Percentiles rank a stretch among this genome's conserved stretches.
Conservation (phyloP, 257 asterid genomes). For the Jacaranda mimosifolia region DNA sequence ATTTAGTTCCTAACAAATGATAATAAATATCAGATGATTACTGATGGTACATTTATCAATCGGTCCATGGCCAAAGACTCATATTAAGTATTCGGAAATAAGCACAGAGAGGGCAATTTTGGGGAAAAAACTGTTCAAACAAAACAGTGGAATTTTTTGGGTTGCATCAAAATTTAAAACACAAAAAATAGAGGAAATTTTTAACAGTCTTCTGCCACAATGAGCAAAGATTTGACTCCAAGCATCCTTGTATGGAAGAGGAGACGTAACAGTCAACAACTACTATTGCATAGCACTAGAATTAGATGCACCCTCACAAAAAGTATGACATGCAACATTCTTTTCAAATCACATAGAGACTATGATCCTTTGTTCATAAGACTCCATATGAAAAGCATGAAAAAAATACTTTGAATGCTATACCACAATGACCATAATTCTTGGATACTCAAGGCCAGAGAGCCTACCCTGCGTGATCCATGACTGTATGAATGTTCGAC, state of each 20-base stretch:
- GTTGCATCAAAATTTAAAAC: not conserved
- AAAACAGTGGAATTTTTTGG: not conserved
- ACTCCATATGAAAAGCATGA: not conserved
- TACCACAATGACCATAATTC: not conserved
- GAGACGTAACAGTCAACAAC: not conserved
- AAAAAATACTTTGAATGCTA: conserved; percentile 6
- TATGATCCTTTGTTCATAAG: too few relatives aligned
- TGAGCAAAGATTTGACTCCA: conserved; percentile 2
- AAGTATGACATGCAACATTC: not conserved
- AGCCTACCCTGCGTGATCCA: conserved; percentile 90
- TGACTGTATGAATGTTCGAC: conserved; percentile 89
- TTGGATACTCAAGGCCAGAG: conserved; percentile 9
- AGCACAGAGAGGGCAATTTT: too few relatives aligned
- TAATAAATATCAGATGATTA: too few relatives aligned
- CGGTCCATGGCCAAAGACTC: too few relatives aligned
- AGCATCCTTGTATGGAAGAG: not conserved
- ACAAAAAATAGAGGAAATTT: not conserved
- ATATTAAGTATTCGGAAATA: too few relatives aligned
- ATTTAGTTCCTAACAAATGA: too few relatives aligned
- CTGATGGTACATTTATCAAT: too few relatives aligned
- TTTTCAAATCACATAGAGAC: not conserved
- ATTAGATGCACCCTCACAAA: conserved; percentile 6
- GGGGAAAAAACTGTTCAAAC: not conserved
- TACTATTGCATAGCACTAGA: not conserved
- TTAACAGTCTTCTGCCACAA: not conserved